Conservation (phyloP, 352 stramenopile genomes). For the Phytophthora brassicae region DNA sequence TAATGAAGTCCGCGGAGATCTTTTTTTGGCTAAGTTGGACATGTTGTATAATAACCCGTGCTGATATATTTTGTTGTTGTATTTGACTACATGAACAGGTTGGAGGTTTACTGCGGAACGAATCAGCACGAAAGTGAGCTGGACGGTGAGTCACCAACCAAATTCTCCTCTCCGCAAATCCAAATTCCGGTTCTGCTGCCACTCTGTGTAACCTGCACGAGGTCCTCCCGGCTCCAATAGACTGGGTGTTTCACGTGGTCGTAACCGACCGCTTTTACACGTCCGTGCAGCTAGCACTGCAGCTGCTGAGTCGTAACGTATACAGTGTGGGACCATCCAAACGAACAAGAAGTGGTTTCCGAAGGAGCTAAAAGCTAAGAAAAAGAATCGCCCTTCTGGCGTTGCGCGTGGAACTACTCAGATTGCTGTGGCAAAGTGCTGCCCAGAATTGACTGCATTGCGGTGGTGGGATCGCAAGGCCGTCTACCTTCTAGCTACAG, state of each 20-base stretch:
- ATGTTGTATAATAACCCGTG: constrained; percentile 11
- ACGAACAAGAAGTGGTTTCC: constrained; percentile 1
- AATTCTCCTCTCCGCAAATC: constrained; percentile 13
- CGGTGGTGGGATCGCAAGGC: constrained; percentile 5
- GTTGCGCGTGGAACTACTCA: background rate
- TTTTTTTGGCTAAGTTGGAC: constrained; percentile 15
- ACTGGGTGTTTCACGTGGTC: background rate
- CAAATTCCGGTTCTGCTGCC: constrained; percentile 10
- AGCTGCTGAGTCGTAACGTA: constrained; percentile 15
- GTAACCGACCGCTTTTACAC: constrained; percentile 24
- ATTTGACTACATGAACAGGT: constrained; percentile 8
- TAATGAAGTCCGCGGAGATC: background rate
- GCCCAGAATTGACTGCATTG: background rate
- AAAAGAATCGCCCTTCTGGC: background rate
- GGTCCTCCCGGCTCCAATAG: background rate
- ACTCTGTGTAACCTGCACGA: constrained; percentile 11
- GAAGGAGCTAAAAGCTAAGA: background rate
- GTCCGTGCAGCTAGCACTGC: constrained; percentile 15
- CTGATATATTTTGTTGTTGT: background rate
- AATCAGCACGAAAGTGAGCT: constrained; percentile 5
- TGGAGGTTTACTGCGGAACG: constrained; percentile 13
- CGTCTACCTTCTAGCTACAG: background rate
- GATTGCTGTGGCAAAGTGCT: background rate
- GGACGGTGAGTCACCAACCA: background rate
- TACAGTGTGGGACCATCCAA: constrained; percentile 14